Conservation (phyloP, 352 stramenopile species). For the Globisporangium canariense region DNA sequence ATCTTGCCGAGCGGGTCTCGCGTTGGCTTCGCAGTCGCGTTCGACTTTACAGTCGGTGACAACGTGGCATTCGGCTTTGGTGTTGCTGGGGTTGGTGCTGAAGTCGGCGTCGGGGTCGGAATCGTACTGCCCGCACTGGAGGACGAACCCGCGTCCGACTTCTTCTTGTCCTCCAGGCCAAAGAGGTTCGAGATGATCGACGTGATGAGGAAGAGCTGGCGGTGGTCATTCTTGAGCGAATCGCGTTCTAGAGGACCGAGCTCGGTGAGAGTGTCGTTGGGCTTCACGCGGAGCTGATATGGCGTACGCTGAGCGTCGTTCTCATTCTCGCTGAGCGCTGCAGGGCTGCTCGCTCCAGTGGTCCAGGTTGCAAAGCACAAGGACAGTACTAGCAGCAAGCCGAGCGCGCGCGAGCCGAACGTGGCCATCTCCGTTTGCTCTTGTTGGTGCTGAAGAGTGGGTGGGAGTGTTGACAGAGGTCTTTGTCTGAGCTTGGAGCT, state of each 20-base stretch:
- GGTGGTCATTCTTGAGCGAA: not conserved
- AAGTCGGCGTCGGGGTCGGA: not conserved
- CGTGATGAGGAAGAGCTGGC: constrained; percentile 5
- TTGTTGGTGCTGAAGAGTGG: not conserved
- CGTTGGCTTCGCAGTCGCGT: not conserved
- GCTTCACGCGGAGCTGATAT: not conserved
- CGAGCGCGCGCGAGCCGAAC: not conserved
- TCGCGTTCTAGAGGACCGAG: not conserved
- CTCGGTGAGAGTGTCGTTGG: not conserved
- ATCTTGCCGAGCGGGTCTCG: not conserved
- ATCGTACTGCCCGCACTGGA: not conserved
- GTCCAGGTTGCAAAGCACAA: not conserved
- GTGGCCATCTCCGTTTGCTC: not conserved
- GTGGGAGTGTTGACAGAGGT: not conserved
- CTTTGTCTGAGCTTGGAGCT: not conserved
- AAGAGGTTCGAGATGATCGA: constrained; percentile 1
- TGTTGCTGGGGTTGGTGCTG: not conserved
- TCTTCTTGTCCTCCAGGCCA: not conserved
- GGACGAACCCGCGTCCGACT: not conserved
- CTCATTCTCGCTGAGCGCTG: not conserved
- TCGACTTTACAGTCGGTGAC: not conserved
- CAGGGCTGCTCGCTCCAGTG: not conserved
- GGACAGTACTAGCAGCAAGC: not conserved
- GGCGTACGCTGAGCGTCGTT: not conserved
- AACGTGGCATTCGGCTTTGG: not conserved